Percentiles rank a stretch among this genome's conserved stretches.
These are phyloP conservation scores for Exophiala phaeomuriformis DNA, from an alignment of 2,329 filamentous ascomycete species.

Conservation along the genomic window DNA sequence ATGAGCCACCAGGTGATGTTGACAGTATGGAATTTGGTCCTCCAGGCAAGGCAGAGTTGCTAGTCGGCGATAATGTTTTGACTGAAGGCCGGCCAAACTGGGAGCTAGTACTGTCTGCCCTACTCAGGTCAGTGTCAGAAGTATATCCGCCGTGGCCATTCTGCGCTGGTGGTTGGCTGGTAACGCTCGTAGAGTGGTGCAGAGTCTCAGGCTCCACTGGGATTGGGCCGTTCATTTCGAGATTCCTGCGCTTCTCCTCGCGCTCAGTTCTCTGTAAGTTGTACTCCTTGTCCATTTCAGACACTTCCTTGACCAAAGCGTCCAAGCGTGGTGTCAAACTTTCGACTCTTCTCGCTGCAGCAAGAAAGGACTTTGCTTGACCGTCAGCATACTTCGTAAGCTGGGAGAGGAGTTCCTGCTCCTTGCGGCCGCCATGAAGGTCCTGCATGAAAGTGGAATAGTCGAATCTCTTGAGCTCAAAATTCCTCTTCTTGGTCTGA, in stretches of 20 bases:
- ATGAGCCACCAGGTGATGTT: conserved; percentile 34
- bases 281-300: conserved; percentile 90
- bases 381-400: conserved; percentile 89
- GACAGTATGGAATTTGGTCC: conserved; percentile 31
- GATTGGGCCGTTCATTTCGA: conserved; percentile 70
- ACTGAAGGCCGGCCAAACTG: conserved; percentile 49
- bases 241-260: conserved; percentile 81
- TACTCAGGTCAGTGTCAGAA: conserved; percentile 62
- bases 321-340: conserved; percentile 81
- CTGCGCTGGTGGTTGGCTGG: conserved; percentile 30
- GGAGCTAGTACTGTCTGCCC: conserved; percentile 67
- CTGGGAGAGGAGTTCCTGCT: conserved; percentile 91
- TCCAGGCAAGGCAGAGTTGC: conserved; percentile 28
- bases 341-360: conserved; percentile 80
- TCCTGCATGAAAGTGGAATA: conserved; percentile 99
- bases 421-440: conserved; percentile 95
- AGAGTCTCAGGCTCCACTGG: conserved; percentile 62
- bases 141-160: conserved; percentile 46
- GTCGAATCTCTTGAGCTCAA: conserved; percentile 95
- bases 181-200: conserved; percentile 43
- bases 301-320: conserved; percentile 80
- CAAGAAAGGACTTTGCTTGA: conserved; percentile 75
- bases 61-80: conserved; percentile 29
- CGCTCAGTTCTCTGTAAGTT: conserved; percentile 91
- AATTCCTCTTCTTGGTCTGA: conserved; percentile 84